Base-by-base conservation (phyloP, 1,139 yeast genomes). In the Chernovozyma aurita region DNA sequence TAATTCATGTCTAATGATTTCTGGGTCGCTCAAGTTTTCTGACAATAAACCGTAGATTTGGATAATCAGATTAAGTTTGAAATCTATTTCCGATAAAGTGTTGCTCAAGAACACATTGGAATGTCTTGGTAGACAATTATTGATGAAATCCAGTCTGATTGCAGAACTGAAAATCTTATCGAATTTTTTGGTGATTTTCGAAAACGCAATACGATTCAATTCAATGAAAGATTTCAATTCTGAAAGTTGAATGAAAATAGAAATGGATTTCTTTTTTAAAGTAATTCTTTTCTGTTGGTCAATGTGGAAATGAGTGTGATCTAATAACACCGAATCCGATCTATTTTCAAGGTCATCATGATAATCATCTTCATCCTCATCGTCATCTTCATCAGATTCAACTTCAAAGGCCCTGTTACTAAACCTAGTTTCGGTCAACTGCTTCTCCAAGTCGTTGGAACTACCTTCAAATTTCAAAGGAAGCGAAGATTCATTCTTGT, bases 141-240 rank as follows among this genome's bases (percentile, higher is more conserved):
- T 60, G 38, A 79, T 66, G 36, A 78, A 80, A 25, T 66, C 70
- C 17, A 62, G 59, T 48, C 80, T 80, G 39, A 85, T 63, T 27
- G 73, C 58, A 31, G 85, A 76, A 43, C 75, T 74, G 48, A 88
- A 67, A 15, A 85, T 80, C 55, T 90, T 90, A 60, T 90, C 96
- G 56, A 85, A 90, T 63, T 90, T 90, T 56, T 90, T 90, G 47
- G 88, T 70, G 34, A 88, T 90, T 60, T 90, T 90, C 32, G 85
- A 75, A 61, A 90, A 86, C 5, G 97, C 97, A 24, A 95, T 85
- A 46, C 73, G 74, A 65, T 90, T 90, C 48, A 90, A 69, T 51
- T 87, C 95, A 36, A 85, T 70, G 55, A 65, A 90, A 11, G 95
- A 85, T 50, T 84, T 80, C 48, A 90, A 70, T 57, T 90, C 97